Percentiles rank a stretch among this genome's conserved stretches.
Conservation (phyloP, 2,329 filamentous ascomycete genomes). For the Fulvia fulva region DNA sequence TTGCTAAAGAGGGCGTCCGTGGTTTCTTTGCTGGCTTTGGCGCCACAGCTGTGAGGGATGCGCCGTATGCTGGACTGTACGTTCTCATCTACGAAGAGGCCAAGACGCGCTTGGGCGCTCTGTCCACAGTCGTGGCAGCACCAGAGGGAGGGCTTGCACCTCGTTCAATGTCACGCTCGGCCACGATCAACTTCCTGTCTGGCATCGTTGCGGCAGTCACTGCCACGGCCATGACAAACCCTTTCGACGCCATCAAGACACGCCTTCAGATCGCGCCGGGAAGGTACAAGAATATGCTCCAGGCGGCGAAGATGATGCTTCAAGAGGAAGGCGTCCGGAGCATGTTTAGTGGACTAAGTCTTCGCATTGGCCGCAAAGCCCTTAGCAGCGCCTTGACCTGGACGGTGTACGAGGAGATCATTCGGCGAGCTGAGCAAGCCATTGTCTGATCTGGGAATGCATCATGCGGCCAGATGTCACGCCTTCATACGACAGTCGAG, state of each 20-base stretch:
- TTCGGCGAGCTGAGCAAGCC: constrained; percentile 62
- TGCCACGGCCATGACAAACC: constrained; percentile 88
- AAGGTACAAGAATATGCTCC: constrained; percentile 76
- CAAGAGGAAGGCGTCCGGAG: constrained; percentile 73
- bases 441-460: constrained; percentile 5
- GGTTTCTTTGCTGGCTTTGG: constrained; percentile 94
- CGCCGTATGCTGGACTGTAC: constrained; percentile 94
- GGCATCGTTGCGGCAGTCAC: constrained; percentile 75
- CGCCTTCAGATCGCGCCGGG: constrained; percentile 84
- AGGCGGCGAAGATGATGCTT: constrained; percentile 74
- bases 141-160: constrained; percentile 5
- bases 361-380: constrained; percentile 88
- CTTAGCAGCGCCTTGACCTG: constrained; percentile 92
- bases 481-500: background rate
- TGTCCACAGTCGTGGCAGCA: constrained; percentile 20
- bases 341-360: constrained; percentile 77
- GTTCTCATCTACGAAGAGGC: constrained; percentile 88
- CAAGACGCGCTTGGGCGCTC: constrained; percentile 58
- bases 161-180: constrained; percentile 41
- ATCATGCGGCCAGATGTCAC: background rate
- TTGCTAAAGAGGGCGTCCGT: constrained; percentile 65
- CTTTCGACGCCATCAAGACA: constrained; percentile 95
- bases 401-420: constrained; percentile 94
- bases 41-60: constrained; percentile 86
- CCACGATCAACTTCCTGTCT: constrained; percentile 78